Conservation (phyloP, 75 land plant genomes). For the Picea glauca region DNA sequence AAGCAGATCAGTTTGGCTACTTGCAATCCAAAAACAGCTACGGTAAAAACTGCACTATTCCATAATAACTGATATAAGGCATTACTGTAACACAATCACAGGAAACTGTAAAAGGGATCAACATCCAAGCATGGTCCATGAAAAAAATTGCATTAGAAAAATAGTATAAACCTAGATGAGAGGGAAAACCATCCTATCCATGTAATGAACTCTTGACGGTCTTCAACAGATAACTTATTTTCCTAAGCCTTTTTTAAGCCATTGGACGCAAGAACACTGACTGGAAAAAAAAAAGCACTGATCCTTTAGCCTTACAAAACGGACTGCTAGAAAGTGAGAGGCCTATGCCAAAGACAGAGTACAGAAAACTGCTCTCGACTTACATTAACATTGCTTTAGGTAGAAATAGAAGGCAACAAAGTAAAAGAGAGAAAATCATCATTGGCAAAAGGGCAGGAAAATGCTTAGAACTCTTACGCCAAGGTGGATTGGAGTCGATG, state of each 20-base stretch:
- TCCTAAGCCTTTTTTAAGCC: not conserved
- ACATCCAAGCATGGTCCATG: not conserved
- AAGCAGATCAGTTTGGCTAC: not conserved
- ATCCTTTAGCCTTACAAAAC: not conserved
- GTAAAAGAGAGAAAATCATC: not conserved
- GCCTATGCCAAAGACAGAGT: not conserved
- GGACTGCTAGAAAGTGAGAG: not conserved
- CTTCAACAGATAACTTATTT: not conserved
- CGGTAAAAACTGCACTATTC: not conserved
- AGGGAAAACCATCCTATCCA: not conserved
- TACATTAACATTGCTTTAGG: not conserved
- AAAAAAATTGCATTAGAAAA: not conserved
- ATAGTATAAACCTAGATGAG: not conserved
- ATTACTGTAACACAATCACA: not conserved
- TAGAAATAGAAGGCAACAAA: not conserved
- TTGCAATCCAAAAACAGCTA: not conserved
- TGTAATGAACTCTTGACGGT: not conserved
- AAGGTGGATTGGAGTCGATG: constrained; percentile 83
- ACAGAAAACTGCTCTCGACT: not conserved
- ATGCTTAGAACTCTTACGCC: constrained; percentile 40
- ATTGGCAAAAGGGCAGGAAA: not conserved
- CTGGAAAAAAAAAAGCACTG: not conserved
- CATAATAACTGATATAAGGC: not conserved
- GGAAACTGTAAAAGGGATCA: not conserved
- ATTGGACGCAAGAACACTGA: not conserved